Evolutionary conservation across 345 rosid species (phyloP).

Genomic region (Cardamine chenopodiifolia): DNA sequence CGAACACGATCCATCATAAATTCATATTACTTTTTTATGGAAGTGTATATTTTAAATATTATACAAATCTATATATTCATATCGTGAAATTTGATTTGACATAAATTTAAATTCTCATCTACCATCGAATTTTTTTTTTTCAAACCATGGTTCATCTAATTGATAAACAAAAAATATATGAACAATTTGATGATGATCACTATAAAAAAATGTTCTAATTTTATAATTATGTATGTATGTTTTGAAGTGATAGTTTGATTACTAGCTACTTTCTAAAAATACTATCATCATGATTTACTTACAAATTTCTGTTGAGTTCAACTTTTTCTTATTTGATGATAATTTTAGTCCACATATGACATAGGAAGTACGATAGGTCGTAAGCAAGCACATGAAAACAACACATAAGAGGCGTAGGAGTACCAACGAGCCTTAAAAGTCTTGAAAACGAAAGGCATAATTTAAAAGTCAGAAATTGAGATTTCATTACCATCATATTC

Average conservation of each 20-base stretch:
- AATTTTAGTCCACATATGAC: conserved; percentile 28
- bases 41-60: too few species aligned
- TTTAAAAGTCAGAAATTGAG: conserved; percentile 2
- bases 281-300: neutral
- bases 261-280: neutral
- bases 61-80: too few species aligned
- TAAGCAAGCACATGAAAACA: conserved; percentile 7
- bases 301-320: neutral
- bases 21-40: neutral
- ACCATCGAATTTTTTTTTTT: neutral
- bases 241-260: neutral
- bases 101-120: neutral
- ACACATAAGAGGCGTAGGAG: conserved; percentile 29
- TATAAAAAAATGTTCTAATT: too few species aligned
- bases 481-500: conserved; percentile 24
- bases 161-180: too few species aligned
- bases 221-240: neutral
- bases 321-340: neutral
- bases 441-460: conserved; percentile 29
- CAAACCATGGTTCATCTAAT: neutral
- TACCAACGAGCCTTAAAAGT: conserved; percentile 22
- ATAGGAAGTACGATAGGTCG: neutral
- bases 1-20: conserved; percentile 16
- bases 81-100: neutral
- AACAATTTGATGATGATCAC: neutral